These are phyloP conservation scores for Pseudogymnoascus sp. DNA, from an alignment of 2,329 filamentous ascomycete genomes.

Conservation along the genomic window DNA sequence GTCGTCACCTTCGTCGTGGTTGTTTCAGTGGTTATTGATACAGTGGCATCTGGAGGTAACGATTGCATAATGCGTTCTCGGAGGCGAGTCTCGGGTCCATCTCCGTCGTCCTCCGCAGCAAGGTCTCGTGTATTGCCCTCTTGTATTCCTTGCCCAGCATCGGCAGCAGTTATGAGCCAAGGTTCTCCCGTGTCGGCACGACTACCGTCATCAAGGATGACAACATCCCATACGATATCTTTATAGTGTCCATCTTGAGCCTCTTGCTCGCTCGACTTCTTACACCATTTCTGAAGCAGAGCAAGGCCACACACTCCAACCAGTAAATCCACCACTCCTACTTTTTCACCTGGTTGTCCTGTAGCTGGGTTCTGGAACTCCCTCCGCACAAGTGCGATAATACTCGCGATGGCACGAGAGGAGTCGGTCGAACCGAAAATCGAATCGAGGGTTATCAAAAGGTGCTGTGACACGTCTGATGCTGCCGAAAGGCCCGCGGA, in stretches of 20 bases:
- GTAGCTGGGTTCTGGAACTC: slow-evolving; percentile 58
- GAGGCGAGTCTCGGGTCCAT: slow-evolving; percentile 39
- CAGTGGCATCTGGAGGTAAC: slow-evolving; percentile 46
- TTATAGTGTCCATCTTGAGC: slow-evolving; percentile 40
- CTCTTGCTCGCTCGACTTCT: slow-evolving; percentile 44
- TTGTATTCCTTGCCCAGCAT: slow-evolving; percentile 24
- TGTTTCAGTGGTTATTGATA: slow-evolving; percentile 52
- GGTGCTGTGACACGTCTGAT: slow-evolving; percentile 49
- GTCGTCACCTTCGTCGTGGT: slow-evolving; percentile 56
- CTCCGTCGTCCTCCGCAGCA: slow-evolving; percentile 29
- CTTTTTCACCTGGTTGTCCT: slow-evolving; percentile 48
- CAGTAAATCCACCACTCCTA: slow-evolving; percentile 53
- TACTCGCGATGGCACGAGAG: slow-evolving; percentile 58
- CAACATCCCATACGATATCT: slow-evolving; percentile 58
- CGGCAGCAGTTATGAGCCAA: slow-evolving; percentile 21
- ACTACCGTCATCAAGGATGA: slow-evolving; percentile 51
- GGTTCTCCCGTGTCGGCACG: slow-evolving; percentile 46
- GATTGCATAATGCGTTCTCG: slow-evolving; percentile 48
- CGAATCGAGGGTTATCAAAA: slow-evolving; percentile 53
- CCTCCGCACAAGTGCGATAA: slow-evolving; percentile 54
- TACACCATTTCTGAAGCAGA: slow-evolving; percentile 52
- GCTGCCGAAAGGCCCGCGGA: slow-evolving; percentile 45
- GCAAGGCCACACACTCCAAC: slow-evolving; percentile 53
- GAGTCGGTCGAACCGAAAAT: slow-evolving; percentile 63
- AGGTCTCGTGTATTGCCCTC: slow-evolving; percentile 33